These are phyloP conservation scores for Stachybotrys chlorohalonatus DNA, from an alignment of 2,329 filamentous ascomycete genomes.

Conservation along the genomic window DNA sequence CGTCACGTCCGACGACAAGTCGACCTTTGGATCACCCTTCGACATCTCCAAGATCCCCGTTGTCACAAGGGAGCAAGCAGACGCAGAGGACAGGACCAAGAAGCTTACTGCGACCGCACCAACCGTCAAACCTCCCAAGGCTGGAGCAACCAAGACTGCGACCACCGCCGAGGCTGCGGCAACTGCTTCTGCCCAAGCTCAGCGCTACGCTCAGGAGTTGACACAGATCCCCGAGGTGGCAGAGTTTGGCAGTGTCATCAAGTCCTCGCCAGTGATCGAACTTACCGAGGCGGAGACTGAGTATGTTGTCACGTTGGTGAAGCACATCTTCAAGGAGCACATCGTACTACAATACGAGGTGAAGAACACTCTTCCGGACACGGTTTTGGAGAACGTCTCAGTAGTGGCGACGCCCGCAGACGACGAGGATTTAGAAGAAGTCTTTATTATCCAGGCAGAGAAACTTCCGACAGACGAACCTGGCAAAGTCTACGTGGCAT, in stretches of 20 bases:
- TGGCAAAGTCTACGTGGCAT: conserved; percentile 90
- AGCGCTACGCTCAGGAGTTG: conserved; percentile 83
- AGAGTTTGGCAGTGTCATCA: conserved; percentile 82
- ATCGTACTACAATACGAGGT: conserved; percentile 94
- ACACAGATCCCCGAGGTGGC: conserved; percentile 85
- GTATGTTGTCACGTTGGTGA: conserved; percentile 87
- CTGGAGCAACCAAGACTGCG: conserved; percentile 65
- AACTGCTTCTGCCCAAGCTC: conserved; percentile 68
- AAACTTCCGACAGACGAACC: conserved; percentile 77
- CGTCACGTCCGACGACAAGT: conserved; percentile 84
- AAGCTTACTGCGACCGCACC: conserved; percentile 90
- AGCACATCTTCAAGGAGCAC: conserved; percentile 97
- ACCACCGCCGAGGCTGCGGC: conserved; percentile 64
- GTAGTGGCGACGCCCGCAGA: conserved; percentile 72
- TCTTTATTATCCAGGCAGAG: conserved; percentile 86
- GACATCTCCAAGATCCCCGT: conserved; percentile 86
- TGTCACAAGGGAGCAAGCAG: conserved; percentile 89
- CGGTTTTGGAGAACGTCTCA: conserved; percentile 81
- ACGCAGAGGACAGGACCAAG: conserved; percentile 93
- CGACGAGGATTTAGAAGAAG: conserved; percentile 77
- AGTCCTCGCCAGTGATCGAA: conserved; percentile 78
- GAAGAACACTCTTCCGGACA: conserved; percentile 92
- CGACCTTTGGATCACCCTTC: conserved; percentile 77
- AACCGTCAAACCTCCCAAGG: conserved; percentile 85
- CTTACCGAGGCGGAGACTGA: conserved; percentile 96